Evolutionary conservation across 768 basidiomycete species (phyloP), one percentile per base, ranked within the genome.

Genomic region (Coprinopsis sp.): DNA sequence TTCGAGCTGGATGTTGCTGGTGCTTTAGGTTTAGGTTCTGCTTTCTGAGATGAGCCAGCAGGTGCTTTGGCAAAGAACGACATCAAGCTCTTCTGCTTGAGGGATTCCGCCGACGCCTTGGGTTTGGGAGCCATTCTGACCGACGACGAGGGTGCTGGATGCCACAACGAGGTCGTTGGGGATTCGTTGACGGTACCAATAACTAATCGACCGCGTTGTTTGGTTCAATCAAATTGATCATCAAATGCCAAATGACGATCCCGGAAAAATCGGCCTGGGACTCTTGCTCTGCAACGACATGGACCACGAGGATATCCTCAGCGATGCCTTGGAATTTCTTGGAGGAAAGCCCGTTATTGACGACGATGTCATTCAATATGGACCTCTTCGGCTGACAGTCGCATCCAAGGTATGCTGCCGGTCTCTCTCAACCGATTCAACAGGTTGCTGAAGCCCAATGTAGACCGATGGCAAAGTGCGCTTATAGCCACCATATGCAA

Each of bases 71-170:
- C 65, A 51, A 89, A 86, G 65, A 79, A 90, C 3, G 81, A 76
- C 60, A 79, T 80, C 7, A 89, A 71, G 54, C 81, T 87, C 58
- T 87, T 88, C 61, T 89, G 87, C 54, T 84, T 87, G 64, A 68
- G 54, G 37, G 65, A 61, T 18, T 79, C 77, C 1, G 61, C 55
- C 7, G 70, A 66, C 2, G 58, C 44, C 52, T 71, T 73, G 46
- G 63, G 60, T 43, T 72, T 72, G n/a, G 69, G 65, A n/a, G 70
- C 51, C 71, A 74, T 74, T 25, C 37, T 52, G 27, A 21, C 16
- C 25, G 22, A 31, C 34, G 40, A 31, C 14, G 45, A 46, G 23
- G 14, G 34, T 14, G 13, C 29, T 11, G 29, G 29, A 5, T 23
- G 10, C 16, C 23, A 45, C 27, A 28, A 27, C 30, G 37, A 18